These are phyloP conservation scores for Extremus antarcticus DNA, from an alignment of 495 filamentous ascomycete species.

Conservation along the genomic window DNA sequence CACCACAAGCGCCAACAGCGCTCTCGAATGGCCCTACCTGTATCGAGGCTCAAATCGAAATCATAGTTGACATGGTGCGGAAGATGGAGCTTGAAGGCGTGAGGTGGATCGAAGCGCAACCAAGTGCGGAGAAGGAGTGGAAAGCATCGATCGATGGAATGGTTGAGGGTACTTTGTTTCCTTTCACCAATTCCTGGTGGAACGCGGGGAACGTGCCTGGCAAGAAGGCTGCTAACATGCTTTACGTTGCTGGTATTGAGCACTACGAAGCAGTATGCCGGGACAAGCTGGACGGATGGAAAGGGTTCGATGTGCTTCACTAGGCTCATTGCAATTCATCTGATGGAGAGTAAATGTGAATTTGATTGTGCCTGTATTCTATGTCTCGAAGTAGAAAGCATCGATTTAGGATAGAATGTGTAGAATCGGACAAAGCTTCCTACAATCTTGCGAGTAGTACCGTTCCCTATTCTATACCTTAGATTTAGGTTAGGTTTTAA, in stretches of 20 bases:
- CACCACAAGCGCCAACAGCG: constrained; percentile 21
- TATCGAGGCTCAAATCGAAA: constrained; percentile 20
- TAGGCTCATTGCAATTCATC: too few relatives aligned
- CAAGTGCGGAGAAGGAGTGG: constrained; percentile 22
- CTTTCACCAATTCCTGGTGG: constrained; percentile 21
- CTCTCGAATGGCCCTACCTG: constrained; percentile 23
- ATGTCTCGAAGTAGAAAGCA: too few relatives aligned
- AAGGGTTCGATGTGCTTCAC: constrained; percentile 20
- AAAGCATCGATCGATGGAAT: constrained; percentile 12
- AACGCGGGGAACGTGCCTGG: constrained; percentile 22
- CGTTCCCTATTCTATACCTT: too few relatives aligned
- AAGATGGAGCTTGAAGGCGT: constrained; percentile 6
- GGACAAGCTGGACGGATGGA: constrained; percentile 20
- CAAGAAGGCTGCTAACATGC: constrained; percentile 21
- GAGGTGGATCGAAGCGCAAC: constrained; percentile 17
- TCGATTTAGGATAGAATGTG: too few relatives aligned
- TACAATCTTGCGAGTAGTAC: too few relatives aligned
- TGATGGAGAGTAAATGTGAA: too few relatives aligned
- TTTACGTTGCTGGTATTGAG: constrained; percentile 19
- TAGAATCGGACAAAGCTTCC: too few relatives aligned
- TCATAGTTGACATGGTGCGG: constrained; percentile 17
- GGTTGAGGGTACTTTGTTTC: constrained; percentile 15
- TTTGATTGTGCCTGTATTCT: too few relatives aligned
- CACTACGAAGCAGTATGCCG: constrained; percentile 20
- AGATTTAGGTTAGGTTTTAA: too few relatives aligned